These are phyloP conservation scores for Pholiota adiposa DNA, from an alignment of 1,284 basidiomycete genomes.

Conservation along the genomic window DNA sequence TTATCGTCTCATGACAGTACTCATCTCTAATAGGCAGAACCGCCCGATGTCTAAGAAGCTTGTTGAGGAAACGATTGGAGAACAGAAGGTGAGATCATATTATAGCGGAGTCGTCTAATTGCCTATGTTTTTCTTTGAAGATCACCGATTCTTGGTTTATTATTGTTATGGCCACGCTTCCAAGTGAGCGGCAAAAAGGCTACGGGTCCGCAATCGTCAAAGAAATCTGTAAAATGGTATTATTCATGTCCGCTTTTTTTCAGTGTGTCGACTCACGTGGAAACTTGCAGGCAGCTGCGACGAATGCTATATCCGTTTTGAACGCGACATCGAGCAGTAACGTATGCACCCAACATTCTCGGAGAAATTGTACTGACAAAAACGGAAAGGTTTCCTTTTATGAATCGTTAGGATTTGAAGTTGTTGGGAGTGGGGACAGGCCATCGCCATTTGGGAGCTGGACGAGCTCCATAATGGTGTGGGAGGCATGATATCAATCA, in stretches of 20 bases:
- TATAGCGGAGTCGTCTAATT: not conserved
- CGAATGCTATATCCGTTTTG: not conserved
- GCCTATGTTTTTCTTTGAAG: not conserved
- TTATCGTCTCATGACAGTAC: not conserved
- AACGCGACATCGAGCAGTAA: not conserved
- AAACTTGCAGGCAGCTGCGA: not conserved
- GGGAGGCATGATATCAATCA: not conserved
- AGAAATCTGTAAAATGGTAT: not conserved
- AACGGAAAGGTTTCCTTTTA: not conserved
- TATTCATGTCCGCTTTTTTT: too few relatives aligned
- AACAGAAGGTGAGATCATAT: not conserved
- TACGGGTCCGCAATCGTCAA: not conserved
- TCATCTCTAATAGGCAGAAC: not conserved
- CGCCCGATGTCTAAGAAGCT: not conserved
- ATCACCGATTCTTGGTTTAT: constrained; percentile 3
- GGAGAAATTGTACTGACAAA: not conserved
- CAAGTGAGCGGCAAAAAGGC: not conserved
- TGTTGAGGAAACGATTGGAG: not conserved
- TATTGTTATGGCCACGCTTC: not conserved
- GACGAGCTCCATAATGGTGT: not conserved
- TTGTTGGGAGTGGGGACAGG: not conserved
- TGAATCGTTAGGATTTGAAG: not conserved
- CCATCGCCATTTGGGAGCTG: not conserved
- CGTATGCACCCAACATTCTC: not conserved
- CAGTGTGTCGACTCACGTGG: not conserved